These are phyloP conservation scores for Stachybotrys echinatus DNA, from an alignment of 2,329 filamentous ascomycete genomes.

Conservation along the genomic window DNA sequence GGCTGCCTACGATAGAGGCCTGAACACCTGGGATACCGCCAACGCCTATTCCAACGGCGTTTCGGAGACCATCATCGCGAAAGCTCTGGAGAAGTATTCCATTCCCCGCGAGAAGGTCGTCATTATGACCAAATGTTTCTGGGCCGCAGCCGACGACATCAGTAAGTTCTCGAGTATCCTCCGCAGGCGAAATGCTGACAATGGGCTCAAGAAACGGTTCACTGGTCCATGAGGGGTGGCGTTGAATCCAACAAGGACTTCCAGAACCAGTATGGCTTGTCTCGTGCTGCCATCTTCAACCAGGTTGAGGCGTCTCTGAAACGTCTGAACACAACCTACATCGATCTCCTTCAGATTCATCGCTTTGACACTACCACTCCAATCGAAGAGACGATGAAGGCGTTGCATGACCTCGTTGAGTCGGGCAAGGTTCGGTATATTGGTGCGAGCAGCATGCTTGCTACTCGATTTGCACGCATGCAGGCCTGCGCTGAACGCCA, in stretches of 20 bases:
- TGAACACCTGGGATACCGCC: conserved; percentile 21
- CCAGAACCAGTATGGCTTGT: not conserved
- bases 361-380: conserved; percentile 46
- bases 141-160: conserved; percentile 40
- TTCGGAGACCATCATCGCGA: conserved; percentile 50
- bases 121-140: conserved; percentile 48
- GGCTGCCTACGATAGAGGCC: not conserved
- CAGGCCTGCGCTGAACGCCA: conserved; percentile 47
- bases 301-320: not conserved
- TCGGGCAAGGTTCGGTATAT: conserved; percentile 51
- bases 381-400: conserved; percentile 54
- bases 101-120: conserved; percentile 52
- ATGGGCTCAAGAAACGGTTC: not conserved
- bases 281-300: not conserved
- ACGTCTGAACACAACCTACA: not conserved
- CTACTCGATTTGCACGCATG: conserved; percentile 42
- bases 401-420: conserved; percentile 51
- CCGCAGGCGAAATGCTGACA: not conserved
- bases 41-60: conserved; percentile 52
- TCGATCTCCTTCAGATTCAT: conserved; percentile 50
- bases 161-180: not conserved
- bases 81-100: conserved; percentile 54
- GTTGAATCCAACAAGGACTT: not conserved
- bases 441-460: conserved; percentile 43
- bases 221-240: not conserved